Conservation (phyloP, 305 asterid species). For the Andrographis paniculata region DNA sequence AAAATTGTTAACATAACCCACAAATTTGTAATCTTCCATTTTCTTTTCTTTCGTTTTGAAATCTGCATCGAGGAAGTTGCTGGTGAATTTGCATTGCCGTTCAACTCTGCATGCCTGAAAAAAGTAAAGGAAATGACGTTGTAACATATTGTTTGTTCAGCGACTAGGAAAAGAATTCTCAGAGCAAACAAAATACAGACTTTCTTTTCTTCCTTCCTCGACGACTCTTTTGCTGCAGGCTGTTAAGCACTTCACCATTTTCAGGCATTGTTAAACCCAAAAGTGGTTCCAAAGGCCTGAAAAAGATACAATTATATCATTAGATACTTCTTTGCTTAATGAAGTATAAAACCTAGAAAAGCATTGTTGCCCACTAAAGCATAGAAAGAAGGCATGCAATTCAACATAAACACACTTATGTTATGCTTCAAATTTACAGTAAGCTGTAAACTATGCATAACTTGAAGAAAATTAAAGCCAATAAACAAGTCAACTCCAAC, state of each 20-base stretch:
- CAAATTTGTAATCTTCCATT: conserved; percentile 36
- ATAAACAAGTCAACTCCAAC: not conserved
- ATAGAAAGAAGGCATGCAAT: too few species aligned
- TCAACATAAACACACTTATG: too few species aligned
- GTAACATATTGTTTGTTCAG: conserved; percentile 2
- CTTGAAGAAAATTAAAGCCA: not conserved
- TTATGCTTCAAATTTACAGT: too few species aligned
- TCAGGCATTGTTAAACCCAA: conserved; percentile 35
- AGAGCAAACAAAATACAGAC: conserved; percentile 34
- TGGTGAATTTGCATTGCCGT: conserved; percentile 25
- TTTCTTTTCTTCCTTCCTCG: conserved; percentile 60
- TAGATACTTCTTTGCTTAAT: too few species aligned
- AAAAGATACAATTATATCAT: conserved; percentile 6
- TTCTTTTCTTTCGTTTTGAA: conserved; percentile 39
- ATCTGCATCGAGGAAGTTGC: conserved; percentile 28
- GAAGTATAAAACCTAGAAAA: too few species aligned
- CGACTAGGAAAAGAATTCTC: conserved; percentile 8
- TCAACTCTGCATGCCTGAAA: conserved; percentile 46
- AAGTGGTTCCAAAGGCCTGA: conserved; percentile 57
- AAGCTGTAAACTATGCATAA: too few species aligned
- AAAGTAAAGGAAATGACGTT: conserved; percentile 12
- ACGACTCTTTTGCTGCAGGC: conserved; percentile 28
- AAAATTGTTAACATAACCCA: conserved; percentile 29
- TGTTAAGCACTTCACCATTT: conserved; percentile 28
- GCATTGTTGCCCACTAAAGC: too few species aligned